phyloP scores from a whole-genome alignment of 768 basidiomycete genomes.

The Calvatia gigantea region DNA sequence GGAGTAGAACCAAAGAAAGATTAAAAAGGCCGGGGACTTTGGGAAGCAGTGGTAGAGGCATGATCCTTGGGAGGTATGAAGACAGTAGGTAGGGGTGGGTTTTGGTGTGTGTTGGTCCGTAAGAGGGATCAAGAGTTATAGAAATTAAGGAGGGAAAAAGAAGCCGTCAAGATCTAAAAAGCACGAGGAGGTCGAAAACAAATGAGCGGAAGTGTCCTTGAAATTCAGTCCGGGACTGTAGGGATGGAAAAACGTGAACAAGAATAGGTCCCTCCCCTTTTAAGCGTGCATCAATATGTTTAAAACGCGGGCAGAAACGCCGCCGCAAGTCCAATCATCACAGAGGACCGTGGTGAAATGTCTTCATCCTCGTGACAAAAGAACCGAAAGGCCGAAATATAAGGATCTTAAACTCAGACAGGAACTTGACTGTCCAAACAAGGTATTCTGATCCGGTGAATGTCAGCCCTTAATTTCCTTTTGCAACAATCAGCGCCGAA shows the following conservation, averaged over 20 bases:
- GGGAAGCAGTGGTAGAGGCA: constrained; percentile 29
- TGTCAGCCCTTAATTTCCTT: not conserved
- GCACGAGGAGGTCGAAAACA: constrained; percentile 5
- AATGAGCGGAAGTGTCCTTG: not conserved
- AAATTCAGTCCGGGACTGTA: not conserved
- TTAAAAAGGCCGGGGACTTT: constrained; percentile 10
- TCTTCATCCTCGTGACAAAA: not conserved
- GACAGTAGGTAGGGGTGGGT: constrained; percentile 3
- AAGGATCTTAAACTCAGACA: not conserved
- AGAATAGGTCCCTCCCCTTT: not conserved
- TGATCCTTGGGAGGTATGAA: constrained; percentile 1
- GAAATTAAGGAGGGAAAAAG: not conserved
- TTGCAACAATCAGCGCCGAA: not conserved
- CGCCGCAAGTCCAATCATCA: not conserved
- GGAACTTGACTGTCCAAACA: not conserved
- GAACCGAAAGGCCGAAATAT: not conserved
- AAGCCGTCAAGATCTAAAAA: not conserved
- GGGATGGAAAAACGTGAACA: not conserved
- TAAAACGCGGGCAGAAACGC: not conserved
- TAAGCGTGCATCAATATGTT: not conserved
- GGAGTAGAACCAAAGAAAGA: constrained; percentile 14
- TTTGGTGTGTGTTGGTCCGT: constrained; percentile 5
- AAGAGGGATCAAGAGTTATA: not conserved
- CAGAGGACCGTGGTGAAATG: not conserved
- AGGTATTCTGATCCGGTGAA: constrained; percentile 1